Evolutionary conservation across 139 green algal genomes (phyloP), one percentile per base, ranked within the genome.

Genomic region (Bryopsis sp.): DNA sequence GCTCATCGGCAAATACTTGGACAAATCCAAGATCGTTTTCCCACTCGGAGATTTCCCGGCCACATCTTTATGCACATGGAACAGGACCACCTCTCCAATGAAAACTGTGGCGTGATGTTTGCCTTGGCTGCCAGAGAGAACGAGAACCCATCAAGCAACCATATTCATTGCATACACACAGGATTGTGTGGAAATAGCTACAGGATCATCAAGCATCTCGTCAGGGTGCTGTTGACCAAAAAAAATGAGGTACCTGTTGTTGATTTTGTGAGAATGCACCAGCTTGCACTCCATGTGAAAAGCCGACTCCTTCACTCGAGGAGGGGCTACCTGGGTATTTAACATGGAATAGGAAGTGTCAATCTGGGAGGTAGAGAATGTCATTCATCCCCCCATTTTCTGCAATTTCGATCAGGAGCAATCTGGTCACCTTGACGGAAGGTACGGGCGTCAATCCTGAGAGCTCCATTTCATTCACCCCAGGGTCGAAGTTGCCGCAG

Each of bases 201-300:
- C 19, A 11, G 43, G 43, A 50, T 50, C 15, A 19, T 26, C 15
- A 19, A 50, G 11, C 43, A 19, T 26, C 43, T 19, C 48, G 33
- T 33, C 11, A 61, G 48, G 48, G 19, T 26, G n/a, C n/a, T n/a
- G n/a, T n/a, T n/a, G n/a, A n/a, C n/a, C n/a, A n/a, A n/a, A n/a
- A n/a, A n/a, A n/a, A n/a, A 3, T 0, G 1, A 48, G 73, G 64
- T 71, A 90, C 82, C 48, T 63, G 72, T 91, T 85, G 5, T 78
- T 75, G 6, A 90, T 64, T 1, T 89, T 76, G 38, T 95, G 78
- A 2, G 81, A 79, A 66, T 86, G 54, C 24, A 57, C 57, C 34
- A 97, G 57, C 62, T 74, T 78, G 81, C 92, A 97, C 78, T 97
- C 92, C 74, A 97, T 79, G 31, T 93, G 83, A 29, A 97, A 72